Evolutionary conservation across 2,329 filamentous ascomycete species (phyloP).

Genomic region (Camptophora hylomeconis): DNA sequence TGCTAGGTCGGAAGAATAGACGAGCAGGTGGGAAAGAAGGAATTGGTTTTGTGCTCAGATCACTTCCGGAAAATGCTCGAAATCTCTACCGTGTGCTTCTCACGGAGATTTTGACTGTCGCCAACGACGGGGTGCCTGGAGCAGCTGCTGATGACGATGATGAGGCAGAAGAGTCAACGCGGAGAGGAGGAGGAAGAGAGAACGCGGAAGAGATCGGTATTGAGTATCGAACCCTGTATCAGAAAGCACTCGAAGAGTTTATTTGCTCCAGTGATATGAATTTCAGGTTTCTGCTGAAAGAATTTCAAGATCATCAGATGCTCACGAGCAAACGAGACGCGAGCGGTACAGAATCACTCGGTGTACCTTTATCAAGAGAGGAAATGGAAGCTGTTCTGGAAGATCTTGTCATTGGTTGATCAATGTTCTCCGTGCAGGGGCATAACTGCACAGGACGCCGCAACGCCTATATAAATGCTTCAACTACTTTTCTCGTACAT

Average conservation of each 20-base stretch:
- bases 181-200: constrained; percentile 20
- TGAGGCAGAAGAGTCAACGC: constrained; percentile 3
- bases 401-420: constrained; percentile 48
- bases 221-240: constrained; percentile 83
- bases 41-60: constrained; percentile 79
- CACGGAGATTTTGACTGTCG: constrained; percentile 63
- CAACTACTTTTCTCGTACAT: too few species aligned
- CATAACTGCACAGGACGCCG: too few species aligned
- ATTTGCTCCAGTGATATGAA: constrained; percentile 95
- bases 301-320: constrained; percentile 98
- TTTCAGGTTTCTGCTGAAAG: constrained; percentile 85
- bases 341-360: constrained; percentile 71
- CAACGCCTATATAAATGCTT: too few species aligned
- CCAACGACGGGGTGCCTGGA: constrained; percentile 36
- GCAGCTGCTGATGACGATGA: constrained; percentile 31
- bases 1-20: constrained; percentile 67
- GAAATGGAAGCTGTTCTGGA: constrained; percentile 83
- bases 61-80: constrained; percentile 81
- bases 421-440: too few species aligned
- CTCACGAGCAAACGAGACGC: constrained; percentile 78
- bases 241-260: constrained; percentile 92
- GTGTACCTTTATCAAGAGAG: constrained; percentile 72
- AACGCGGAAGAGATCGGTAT: constrained; percentile 45
- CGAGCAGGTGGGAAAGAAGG: constrained; percentile 81
- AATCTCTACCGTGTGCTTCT: constrained; percentile 76